Conservation (phyloP, 73 alveolate genomes). For the Symbiodinium natans region DNA sequence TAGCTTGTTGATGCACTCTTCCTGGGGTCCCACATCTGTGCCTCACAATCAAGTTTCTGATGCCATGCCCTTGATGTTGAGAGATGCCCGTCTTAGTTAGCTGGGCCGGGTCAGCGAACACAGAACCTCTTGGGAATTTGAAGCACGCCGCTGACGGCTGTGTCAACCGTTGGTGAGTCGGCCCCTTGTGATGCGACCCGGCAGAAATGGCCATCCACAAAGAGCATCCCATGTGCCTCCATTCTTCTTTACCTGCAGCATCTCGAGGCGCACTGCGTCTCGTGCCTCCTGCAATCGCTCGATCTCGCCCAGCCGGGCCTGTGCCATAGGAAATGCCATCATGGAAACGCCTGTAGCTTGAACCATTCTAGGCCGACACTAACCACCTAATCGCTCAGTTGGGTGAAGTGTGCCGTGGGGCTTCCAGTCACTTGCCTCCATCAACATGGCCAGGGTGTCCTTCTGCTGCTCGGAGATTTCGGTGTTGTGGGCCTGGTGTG, state of each 20-base stretch:
- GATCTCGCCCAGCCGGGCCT: slow-evolving; percentile 76
- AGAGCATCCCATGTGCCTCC: slow-evolving; percentile 19
- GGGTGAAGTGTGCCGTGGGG: background rate
- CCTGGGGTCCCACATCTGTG: background rate
- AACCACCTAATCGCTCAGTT: background rate
- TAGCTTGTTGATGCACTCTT: slow-evolving; percentile 43
- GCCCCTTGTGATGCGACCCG: no score
- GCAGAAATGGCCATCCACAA: background rate
- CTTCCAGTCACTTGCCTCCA: slow-evolving; percentile 14
- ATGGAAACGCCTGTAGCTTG: no score
- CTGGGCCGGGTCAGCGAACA: no score
- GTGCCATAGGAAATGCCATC: background rate
- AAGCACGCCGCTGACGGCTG: no score
- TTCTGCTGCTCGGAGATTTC: slow-evolving; percentile 70
- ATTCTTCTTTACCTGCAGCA: slow-evolving; percentile 55
- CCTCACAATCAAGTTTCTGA: background rate
- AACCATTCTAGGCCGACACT: no score
- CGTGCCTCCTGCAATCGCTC: slow-evolving; percentile 83
- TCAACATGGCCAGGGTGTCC: slow-evolving; percentile 72
- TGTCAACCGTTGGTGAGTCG: no score
- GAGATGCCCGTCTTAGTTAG: no score
- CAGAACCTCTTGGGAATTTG: background rate
- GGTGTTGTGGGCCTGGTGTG: slow-evolving; percentile 6
- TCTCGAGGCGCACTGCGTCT: slow-evolving; percentile 73
- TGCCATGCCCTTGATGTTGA: no score